Evolutionary conservation across 352 stramenopile species (phyloP), one percentile per base, ranked within the genome.

Genomic region (Phytophthora fragariaefolia): DNA sequence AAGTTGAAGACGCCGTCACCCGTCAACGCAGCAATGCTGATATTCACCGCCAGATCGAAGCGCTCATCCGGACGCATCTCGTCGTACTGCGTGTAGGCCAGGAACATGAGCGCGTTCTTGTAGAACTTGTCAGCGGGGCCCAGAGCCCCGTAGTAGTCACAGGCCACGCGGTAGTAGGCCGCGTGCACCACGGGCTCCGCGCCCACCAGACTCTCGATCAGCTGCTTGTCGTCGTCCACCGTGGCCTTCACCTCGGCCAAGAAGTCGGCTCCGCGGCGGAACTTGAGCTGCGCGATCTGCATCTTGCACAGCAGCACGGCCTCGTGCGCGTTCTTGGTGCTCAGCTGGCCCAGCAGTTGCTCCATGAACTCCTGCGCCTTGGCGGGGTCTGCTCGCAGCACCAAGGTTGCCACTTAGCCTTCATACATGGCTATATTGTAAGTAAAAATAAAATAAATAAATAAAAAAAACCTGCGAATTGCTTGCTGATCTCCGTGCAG

Each of bases 1-100:
- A 99, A 98, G 83, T 99, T 99, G 80, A 98, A 99, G 2, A 99
- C 96, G 18, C 95, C 93, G 45, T 99, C 94, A 40, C 95, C 97
- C 18, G 96, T 98, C 38, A 99, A 83, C 32, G 98, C 97, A 8
- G 98, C 96, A 43, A 99, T 87, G 77, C 87, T 95, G 54, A 99
- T 87, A 82, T 99, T 97, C 13, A 97, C 88, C 0, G 97, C 96
- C 46, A 99, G 67, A 18, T 91, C 73, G 56, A 94, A 96, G 38
- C 90, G 81, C 52, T 97, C 90, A 15, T 87, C 72, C 2, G 77
- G 58, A 6, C 80, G 80, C 59, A 98, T 90, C 47, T 92, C 82
- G 52, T 98, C 95, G 62, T 96, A 91, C 52, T 95, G 85, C 53
- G 96, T 98, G 85, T 99, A 99, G 46, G 94, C 89, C 9, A 99